phyloP scores from a whole-genome alignment of 345 rosid genomes.

The Eucalyptus pauciflora region DNA sequence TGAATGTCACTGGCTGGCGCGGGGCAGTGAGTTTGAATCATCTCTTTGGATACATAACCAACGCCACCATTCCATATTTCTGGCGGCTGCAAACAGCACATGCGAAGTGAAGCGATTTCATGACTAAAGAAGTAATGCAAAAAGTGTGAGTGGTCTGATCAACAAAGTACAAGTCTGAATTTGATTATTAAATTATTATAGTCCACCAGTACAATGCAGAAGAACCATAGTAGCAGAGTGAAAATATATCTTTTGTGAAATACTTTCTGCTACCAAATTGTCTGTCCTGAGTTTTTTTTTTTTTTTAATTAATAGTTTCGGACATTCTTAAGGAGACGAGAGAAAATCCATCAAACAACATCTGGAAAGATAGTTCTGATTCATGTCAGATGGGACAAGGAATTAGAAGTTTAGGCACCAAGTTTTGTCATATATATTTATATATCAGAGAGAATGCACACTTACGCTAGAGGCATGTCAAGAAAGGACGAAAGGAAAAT shows the following conservation, averaged over 20 bases:
- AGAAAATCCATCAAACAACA: neutral
- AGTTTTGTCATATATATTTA: neutral
- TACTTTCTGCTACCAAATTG: neutral
- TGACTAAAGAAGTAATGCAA: neutral
- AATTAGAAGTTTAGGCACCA: neutral
- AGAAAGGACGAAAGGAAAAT: neutral
- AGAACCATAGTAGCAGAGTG: neutral
- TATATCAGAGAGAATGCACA: neutral
- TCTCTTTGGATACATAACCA: conserved; percentile 54
- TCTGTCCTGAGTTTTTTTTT: neutral
- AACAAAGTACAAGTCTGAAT: neutral
- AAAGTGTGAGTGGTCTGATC: neutral
- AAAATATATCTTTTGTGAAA: neutral
- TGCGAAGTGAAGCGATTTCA: neutral
- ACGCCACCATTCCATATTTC: conserved; percentile 54
- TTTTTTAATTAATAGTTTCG: neutral
- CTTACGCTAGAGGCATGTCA: neutral
- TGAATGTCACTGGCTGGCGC: conserved; percentile 37
- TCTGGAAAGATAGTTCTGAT: neutral
- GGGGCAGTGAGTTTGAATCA: conserved; percentile 47
- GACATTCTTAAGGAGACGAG: neutral
- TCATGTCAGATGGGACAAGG: neutral
- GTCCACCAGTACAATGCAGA: neutral
- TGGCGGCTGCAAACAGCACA: conserved; percentile 22
- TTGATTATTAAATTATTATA: neutral